A percentile compares a stretch with the other conserved stretches of the same genome.
Conservation (phyloP, 768 basidiomycete species). For the Amanita muscaria region DNA sequence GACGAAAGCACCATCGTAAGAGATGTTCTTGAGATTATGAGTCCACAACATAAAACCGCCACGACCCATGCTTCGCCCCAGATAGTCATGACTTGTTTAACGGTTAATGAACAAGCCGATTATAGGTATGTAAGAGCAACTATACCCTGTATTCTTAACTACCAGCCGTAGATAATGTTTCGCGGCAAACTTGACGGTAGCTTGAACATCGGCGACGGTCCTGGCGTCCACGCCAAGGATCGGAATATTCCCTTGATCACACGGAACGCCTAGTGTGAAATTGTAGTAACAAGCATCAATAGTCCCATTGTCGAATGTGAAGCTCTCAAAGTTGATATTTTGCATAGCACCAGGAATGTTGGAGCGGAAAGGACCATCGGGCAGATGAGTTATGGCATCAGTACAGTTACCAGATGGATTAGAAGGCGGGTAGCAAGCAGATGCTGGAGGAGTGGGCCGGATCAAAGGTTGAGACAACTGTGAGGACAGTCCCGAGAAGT, state of each 20-base stretch:
- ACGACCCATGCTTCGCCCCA: conserved; percentile 34
- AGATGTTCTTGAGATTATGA: conserved; percentile 25
- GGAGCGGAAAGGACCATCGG: neutral
- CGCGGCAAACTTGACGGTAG: conserved; percentile 11
- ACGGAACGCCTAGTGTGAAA: neutral
- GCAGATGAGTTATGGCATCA: neutral
- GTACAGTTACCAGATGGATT: neutral
- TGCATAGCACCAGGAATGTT: neutral
- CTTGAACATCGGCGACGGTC: conserved; percentile 31
- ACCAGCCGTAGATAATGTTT: conserved; percentile 28
- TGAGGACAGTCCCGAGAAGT: neutral
- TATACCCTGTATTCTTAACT: conserved; percentile 28
- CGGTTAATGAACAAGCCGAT: conserved; percentile 7
- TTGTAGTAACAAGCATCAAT: neutral
- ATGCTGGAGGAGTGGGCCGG: too few relatives aligned
- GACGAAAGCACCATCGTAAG: conserved; percentile 19
- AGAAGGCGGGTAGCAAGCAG: too few relatives aligned
- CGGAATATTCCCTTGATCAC: conserved; percentile 1
- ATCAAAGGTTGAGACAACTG: neutral
- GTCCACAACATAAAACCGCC: conserved; percentile 34
- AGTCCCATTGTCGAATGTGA: too few relatives aligned
- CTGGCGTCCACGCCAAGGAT: too few relatives aligned
- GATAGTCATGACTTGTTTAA: conserved; percentile 29
- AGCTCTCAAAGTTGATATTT: neutral
- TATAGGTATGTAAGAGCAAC: neutral